Evolutionary conservation across 192 early-diverging fungal genomes (phyloP).

Genomic region (Glomus cerebriforme): DNA sequence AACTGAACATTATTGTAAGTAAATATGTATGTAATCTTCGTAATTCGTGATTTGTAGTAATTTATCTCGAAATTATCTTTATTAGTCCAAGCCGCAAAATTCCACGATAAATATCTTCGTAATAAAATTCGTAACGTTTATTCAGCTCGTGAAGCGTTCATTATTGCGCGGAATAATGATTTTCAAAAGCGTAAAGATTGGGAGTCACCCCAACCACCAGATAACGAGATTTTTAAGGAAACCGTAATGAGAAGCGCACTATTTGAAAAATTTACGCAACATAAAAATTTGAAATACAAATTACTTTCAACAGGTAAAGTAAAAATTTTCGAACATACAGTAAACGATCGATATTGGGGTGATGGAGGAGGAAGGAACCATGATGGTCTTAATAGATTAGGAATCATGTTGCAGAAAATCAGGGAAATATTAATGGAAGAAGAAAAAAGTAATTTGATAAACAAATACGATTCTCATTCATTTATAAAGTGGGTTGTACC

Average conservation of each 20-base stretch:
- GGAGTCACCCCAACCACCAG: slow-evolving; percentile 33
- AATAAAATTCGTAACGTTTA: slow-evolving; percentile 31
- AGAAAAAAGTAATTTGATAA: neutral
- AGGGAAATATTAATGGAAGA: slow-evolving; percentile 26
- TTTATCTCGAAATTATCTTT: neutral
- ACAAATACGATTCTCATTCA: neutral
- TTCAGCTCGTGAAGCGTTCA: slow-evolving; percentile 43
- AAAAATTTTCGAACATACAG: slow-evolving; percentile 36
- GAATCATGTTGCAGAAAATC: slow-evolving; percentile 35
- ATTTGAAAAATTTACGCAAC: slow-evolving; percentile 46
- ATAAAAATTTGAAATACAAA: slow-evolving; percentile 35
- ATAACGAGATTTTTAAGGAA: slow-evolving; percentile 35
- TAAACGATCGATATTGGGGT: slow-evolving; percentile 47
- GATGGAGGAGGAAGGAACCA: slow-evolving; percentile 43
- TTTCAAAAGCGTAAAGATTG: slow-evolving; percentile 44
- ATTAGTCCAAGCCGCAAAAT: slow-evolving; percentile 25
- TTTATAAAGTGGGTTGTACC: neutral
- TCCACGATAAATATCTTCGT: neutral
- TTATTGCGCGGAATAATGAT: slow-evolving; percentile 40
- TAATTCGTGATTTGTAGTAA: no score
- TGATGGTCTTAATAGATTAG: slow-evolving; percentile 42
- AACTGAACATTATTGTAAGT: slow-evolving; percentile 48
- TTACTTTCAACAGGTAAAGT: slow-evolving; percentile 37
- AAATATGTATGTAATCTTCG: neutral
- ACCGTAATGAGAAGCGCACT: slow-evolving; percentile 42